Evolutionary conservation across 805 yeast species (phyloP).

Genomic region (Yarrowia deformans): DNA sequence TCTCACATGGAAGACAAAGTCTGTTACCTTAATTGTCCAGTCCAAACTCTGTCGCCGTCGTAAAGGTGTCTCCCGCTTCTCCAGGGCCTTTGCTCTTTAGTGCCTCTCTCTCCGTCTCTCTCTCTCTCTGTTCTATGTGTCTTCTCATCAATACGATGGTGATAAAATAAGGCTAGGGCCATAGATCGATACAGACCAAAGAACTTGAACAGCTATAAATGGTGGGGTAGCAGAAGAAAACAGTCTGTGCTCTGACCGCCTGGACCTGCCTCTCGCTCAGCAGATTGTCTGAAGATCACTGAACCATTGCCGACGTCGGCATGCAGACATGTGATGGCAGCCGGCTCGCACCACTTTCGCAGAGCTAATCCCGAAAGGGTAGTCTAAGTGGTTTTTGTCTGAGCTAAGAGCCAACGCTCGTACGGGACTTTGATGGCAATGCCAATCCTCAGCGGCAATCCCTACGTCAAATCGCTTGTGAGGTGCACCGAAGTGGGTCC

Average conservation of each 20-base stretch:
- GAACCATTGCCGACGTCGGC: neutral
- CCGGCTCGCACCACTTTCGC: neutral
- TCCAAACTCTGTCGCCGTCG: neutral
- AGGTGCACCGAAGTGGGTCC: neutral
- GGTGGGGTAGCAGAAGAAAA: neutral
- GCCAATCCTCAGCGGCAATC: neutral
- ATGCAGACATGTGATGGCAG: slow-evolving; percentile 34
- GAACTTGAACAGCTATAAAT: neutral
- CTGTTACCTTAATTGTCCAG: neutral
- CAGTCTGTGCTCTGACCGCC: neutral
- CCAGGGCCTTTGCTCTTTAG: neutral
- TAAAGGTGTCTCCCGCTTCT: neutral
- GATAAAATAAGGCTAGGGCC: neutral
- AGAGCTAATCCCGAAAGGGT: slow-evolving; percentile 6
- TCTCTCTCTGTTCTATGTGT: neutral
- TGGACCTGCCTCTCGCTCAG: slow-evolving; percentile 1
- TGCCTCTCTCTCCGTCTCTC: neutral
- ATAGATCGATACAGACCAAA: too few relatives aligned
- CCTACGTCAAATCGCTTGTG: neutral
- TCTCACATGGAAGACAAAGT: slow-evolving; percentile 17
- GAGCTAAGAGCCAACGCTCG: neutral
- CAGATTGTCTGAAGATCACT: neutral
- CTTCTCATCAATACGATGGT: neutral
- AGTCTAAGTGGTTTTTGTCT: slow-evolving; percentile 14
- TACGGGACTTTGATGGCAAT: slow-evolving; percentile 11